Conservation (phyloP, 805 yeast genomes). For the Pichia thaimueangensis region DNA sequence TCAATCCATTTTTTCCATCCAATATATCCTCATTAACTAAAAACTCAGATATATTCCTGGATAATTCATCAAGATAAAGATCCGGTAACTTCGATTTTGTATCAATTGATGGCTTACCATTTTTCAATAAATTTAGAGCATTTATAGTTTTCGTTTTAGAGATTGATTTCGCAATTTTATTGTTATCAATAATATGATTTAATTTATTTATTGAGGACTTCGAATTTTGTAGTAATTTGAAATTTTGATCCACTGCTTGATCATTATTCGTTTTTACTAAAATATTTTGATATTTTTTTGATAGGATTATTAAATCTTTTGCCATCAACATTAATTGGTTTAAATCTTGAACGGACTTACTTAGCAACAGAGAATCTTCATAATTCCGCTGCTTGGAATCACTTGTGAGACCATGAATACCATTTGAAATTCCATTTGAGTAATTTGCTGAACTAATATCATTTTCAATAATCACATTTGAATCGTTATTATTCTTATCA, state of each 20-base stretch:
- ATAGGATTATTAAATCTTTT: conserved; percentile 58
- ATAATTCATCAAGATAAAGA: conserved; percentile 50
- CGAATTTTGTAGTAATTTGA: conserved; percentile 24
- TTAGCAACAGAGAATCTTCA: conserved; percentile 55
- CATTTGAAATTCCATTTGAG: conserved; percentile 24
- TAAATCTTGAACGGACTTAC: conserved; percentile 67
- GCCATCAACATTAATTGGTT: conserved; percentile 75
- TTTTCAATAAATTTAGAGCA: conserved; percentile 18
- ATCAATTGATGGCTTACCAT: conserved; percentile 1
- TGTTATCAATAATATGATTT: conserved; percentile 24
- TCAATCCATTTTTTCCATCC: conserved; percentile 48
- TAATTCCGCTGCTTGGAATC: conserved; percentile 47
- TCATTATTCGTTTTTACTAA: conserved; percentile 15
- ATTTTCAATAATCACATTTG: background rate
- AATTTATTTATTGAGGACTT: conserved; percentile 25
- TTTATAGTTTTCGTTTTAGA: conserved; percentile 18
- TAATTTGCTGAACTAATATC: background rate
- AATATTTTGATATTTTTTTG: conserved; percentile 34
- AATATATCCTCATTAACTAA: conserved; percentile 39
- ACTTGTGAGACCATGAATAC: conserved; percentile 66
- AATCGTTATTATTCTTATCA: background rate
- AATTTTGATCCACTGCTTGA: conserved; percentile 20
- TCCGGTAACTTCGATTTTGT: conserved; percentile 17
- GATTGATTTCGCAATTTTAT: conserved; percentile 23
- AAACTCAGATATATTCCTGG: conserved; percentile 76